Percentiles rank a stretch among this genome's conserved stretches.
Evolutionary conservation across 768 basidiomycete species (phyloP).

Genomic region (Royoungia palumana): DNA sequence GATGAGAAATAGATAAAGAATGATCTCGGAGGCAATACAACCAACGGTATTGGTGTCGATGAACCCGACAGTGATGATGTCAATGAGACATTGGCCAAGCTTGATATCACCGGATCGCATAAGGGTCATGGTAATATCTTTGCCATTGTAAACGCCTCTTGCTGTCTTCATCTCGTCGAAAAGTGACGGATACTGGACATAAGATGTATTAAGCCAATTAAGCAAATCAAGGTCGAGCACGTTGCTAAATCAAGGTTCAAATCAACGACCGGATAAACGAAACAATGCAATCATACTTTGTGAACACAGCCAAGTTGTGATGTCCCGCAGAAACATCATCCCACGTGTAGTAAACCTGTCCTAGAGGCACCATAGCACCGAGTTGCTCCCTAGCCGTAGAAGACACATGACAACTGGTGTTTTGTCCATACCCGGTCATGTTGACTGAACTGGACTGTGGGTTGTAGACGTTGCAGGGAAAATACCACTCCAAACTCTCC

Average conservation of each 20-base stretch:
- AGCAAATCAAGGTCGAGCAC: constrained; percentile 90
- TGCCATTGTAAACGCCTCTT: constrained; percentile 72
- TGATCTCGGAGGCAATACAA: constrained; percentile 92
- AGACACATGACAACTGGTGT: constrained; percentile 71
- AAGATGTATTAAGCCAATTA: constrained; percentile 74
- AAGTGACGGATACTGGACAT: constrained; percentile 78
- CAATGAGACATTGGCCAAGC: constrained; percentile 79
- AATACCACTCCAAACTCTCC: constrained; percentile 83
- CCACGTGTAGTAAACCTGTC: constrained; percentile 95
- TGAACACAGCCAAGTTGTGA: constrained; percentile 87
- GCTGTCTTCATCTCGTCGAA: constrained; percentile 74
- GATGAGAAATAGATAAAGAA: constrained; percentile 90
- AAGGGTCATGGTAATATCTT: constrained; percentile 84
- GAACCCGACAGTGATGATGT: constrained; percentile 85
- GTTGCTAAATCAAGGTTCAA: constrained; percentile 41
- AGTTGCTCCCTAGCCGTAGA: constrained; percentile 52
- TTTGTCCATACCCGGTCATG: constrained; percentile 59
- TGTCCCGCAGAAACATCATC: constrained; percentile 64
- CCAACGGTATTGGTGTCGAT: constrained; percentile 94
- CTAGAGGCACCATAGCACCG: constrained; percentile 49
- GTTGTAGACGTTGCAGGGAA: constrained; percentile 90
- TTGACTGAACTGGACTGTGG: constrained; percentile 69
- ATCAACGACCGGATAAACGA: constrained; percentile 1
- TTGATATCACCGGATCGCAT: constrained; percentile 64
- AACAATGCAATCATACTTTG: constrained; percentile 62